Base-by-base conservation (phyloP, 306 rosid genomes). In the Trifolium subterraneum region DNA sequence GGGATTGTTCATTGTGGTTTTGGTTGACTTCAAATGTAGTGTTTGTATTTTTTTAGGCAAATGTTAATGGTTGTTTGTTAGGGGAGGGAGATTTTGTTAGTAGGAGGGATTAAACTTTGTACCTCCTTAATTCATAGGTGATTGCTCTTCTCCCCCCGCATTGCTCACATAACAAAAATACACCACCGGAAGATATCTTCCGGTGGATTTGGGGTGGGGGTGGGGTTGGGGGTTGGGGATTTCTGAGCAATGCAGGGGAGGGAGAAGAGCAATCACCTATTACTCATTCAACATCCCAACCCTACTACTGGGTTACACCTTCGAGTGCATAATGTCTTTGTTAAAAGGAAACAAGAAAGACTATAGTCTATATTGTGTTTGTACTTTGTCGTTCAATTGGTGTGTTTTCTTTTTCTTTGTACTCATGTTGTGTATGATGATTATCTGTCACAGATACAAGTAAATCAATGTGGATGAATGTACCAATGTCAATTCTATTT, bases 381-480 rank as follows among this genome's bases (percentile, higher is more conserved):
- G 31, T 6, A 23, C 4, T n/a, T 58, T 61, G 23, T 58, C 14
- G 10, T 16, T 67, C 5, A 66, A 7, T 67, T 52, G 36, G 12
- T 56, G 2, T 39, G 13, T 41, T 41, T 36, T 36, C 0, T 8
- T 10, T 16, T 10, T 13, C 18, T 18, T 58, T 59, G 41, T 35
- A 10, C 68, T 68, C 51, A 61, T 61, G 33, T 63, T 52, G 2
- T 54, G 16, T 67, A 10, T 62, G 48, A 11, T 64, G 56, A 63
- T 75, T 54, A 4, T 20, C 35, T 50, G 51, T 47, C 75, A 60
- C 88, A 95, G 99, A 92, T 86, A 90, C 99, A 23, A 95, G 98
- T 84, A 90, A 88, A 78, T 92, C 99, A 22, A 90, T 90, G 96
- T 92, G 96, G 98, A 86, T 92, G 97, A 95, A 95, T 81, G 41